These are phyloP conservation scores for Corylus americana DNA, from an alignment of 306 rosid species.

Conservation along the genomic window DNA sequence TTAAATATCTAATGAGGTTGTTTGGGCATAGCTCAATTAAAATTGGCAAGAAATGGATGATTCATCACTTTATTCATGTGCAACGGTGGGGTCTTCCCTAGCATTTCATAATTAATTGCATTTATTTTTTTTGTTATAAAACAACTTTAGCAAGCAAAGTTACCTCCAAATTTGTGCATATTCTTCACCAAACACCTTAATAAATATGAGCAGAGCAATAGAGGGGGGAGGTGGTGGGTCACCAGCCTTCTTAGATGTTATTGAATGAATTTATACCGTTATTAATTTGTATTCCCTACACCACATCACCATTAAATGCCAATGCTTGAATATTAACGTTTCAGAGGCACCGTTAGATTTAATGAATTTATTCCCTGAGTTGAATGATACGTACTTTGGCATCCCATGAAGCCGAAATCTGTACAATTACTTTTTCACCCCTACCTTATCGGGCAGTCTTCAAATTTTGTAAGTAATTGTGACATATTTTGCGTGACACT, in stretches of 20 bases:
- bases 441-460: no score
- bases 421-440: background rate
- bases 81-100: background rate
- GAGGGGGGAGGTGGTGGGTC: conserved; percentile 24
- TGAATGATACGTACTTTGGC: background rate
- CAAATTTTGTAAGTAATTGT: no score
- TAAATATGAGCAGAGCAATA: background rate
- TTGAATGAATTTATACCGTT: background rate
- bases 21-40: background rate
- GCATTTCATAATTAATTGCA: background rate
- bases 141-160: background rate
- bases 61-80: background rate
- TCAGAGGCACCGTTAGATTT: background rate
- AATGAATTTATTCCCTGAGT: background rate
- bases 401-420: background rate
- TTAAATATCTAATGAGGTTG: background rate
- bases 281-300: background rate
- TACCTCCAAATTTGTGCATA: background rate
- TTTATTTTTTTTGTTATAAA: background rate
- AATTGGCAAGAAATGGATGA: background rate
- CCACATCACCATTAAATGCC: background rate
- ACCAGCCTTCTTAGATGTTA: conserved; percentile 15
- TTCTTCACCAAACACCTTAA: conserved; percentile 13
- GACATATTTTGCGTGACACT: no score
- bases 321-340: background rate